These are phyloP conservation scores for Lentinula raphanica DNA, from an alignment of 768 basidiomycete species.

Conservation along the genomic window DNA sequence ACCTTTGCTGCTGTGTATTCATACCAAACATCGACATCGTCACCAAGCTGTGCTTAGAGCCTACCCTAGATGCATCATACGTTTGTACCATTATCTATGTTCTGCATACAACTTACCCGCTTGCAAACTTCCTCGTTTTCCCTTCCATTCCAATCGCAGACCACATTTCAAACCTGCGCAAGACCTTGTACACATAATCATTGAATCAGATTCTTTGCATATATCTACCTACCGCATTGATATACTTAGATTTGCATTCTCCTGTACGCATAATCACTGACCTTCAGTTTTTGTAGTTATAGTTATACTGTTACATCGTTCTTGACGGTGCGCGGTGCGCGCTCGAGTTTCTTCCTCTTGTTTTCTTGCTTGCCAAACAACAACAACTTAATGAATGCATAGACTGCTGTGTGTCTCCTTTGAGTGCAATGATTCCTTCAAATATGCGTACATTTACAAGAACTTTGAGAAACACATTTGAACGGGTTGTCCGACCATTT, in stretches of 20 bases:
- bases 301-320: too few relatives aligned
- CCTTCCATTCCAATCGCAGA: neutral
- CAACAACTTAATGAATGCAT: too few relatives aligned
- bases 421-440: too few relatives aligned
- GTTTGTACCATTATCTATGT: neutral
- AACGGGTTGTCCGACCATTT: too few relatives aligned
- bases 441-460: too few relatives aligned
- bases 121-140: neutral
- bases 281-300: neutral
- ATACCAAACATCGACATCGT: neutral
- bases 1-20: neutral
- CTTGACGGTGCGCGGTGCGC: neutral
- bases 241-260: neutral
- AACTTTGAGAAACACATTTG: too few relatives aligned
- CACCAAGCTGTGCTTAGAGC: neutral
- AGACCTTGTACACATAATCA: neutral
- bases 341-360: neutral
- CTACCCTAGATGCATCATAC: neutral
- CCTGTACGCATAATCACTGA: neutral
- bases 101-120: neutral
- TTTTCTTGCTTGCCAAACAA: too few relatives aligned
- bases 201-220: neutral
- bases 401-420: too few relatives aligned
- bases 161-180: neutral
- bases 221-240: neutral